phyloP scores from a whole-genome alignment of 495 filamentous ascomycete genomes.

The Penicillium simplicissimum region DNA sequence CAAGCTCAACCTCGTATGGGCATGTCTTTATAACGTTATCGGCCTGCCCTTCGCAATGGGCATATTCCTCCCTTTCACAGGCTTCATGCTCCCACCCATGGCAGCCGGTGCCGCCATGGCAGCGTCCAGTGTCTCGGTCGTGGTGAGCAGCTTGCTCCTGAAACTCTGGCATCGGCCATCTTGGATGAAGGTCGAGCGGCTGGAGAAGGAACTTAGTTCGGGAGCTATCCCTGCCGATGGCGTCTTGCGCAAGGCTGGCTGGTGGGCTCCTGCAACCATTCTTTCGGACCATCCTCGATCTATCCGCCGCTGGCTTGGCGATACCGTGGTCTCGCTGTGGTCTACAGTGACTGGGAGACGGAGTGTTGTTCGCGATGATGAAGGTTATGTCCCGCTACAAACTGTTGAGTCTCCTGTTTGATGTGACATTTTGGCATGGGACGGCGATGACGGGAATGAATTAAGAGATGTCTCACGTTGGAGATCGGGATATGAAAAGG shows the following conservation, averaged over 20 bases:
- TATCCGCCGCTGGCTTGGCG: slow-evolving; percentile 23
- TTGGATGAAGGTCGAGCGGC: slow-evolving; percentile 81
- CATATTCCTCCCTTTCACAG: slow-evolving; percentile 82
- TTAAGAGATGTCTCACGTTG: not conserved
- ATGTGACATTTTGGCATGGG: not conserved
- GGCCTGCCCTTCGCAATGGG: slow-evolving; percentile 98
- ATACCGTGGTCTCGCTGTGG: slow-evolving; percentile 26
- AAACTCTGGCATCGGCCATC: slow-evolving; percentile 83
- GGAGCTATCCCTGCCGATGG: slow-evolving; percentile 18
- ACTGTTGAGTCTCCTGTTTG: slow-evolving; percentile 43
- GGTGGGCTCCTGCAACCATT: slow-evolving; percentile 34
- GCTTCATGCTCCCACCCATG: slow-evolving; percentile 88
- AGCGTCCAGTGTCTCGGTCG: slow-evolving; percentile 83
- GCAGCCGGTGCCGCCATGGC: slow-evolving; percentile 96
- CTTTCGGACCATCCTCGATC: slow-evolving; percentile 25
- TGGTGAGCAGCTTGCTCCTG: slow-evolving; percentile 76
- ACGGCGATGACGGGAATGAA: not conserved
- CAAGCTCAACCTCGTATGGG: slow-evolving; percentile 90
- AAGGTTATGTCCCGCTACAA: slow-evolving; percentile 48
- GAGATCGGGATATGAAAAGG: not conserved
- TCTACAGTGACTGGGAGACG: slow-evolving; percentile 32
- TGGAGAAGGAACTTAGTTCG: slow-evolving; percentile 51
- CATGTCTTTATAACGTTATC: slow-evolving; percentile 87
- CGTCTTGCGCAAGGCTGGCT: slow-evolving; percentile 22
- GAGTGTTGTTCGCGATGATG: slow-evolving; percentile 29